Base-by-base conservation (phyloP, 805 yeast species). In the Monosporozyma aerobia region DNA sequence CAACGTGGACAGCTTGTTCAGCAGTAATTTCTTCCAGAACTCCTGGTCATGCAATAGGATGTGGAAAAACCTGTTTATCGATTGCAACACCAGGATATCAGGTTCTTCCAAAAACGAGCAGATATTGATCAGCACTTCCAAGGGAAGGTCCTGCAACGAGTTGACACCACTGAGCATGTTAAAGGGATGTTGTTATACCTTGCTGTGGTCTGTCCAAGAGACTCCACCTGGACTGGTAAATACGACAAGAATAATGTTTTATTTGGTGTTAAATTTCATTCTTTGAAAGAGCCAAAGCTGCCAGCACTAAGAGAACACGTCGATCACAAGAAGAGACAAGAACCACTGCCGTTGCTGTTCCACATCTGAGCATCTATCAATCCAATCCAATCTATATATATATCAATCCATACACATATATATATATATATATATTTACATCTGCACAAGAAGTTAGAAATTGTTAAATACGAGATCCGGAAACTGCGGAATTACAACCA, bases 11-110 rank as follows among this genome's bases (percentile, higher is more conserved):
- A 63, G 64, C 22, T 59, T 63, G 27, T 68, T 57, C 11, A 61
- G 54, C 52, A 73, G 71, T 39, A 73, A 57, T 51, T 65, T 67
- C 56, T 72, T 72, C 77, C 77, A 73, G 9, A 73, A 57, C 53
- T 73, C 77, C 45, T 73, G 72, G 56, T 73, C 72, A 50, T 65
- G 67, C 25, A 72, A 64, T 19, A 73, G 53, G 10, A 57, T 55
- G 29, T 64, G 51, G 27, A 73, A 61, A 0, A 53, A 50, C 8
- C 53, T 60, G 47, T 72, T 69, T 3, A 72, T 61, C 49, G 61
- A 63, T 35, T 69, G 66, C 40, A 72, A 56, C 25, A 59, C 59
- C 44, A 59, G 52, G 19, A 73, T 61, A 54, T 73, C 76, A 27
- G 61, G 56, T 32, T 71, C 70, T 14, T 70, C 74, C 22, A 72